phyloP scores from a whole-genome alignment of 2,329 filamentous ascomycete genomes.

The Zasmidium cellare region DNA sequence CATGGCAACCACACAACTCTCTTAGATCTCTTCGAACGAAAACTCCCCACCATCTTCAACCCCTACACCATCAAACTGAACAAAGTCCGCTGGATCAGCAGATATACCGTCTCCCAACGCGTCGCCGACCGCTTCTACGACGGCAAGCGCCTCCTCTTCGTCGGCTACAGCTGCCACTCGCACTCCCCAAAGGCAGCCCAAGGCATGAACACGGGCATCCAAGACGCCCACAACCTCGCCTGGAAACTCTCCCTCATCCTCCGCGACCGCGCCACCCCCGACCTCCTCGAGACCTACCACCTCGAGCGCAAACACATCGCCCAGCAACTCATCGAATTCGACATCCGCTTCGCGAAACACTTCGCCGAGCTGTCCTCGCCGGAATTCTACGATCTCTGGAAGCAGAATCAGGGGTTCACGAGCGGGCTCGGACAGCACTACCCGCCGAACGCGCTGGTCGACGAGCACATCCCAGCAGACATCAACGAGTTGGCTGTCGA shows the following conservation, averaged over 20 bases:
- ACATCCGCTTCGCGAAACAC: background rate
- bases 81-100: slow-evolving; percentile 2
- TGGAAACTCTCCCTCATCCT: slow-evolving; percentile 24
- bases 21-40: background rate
- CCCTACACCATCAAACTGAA: background rate
- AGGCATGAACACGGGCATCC: slow-evolving; percentile 40
- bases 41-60: background rate
- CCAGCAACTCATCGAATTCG: slow-evolving; percentile 1
- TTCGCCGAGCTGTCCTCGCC: background rate
- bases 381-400: background rate
- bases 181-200: slow-evolving; percentile 39
- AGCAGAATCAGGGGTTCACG: background rate
- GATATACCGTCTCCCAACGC: slow-evolving; percentile 1
- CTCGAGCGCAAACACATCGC: slow-evolving; percentile 2
- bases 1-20: background rate
- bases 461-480: background rate
- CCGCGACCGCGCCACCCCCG: slow-evolving; percentile 11
- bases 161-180: background rate
- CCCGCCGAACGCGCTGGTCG: background rate
- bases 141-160: background rate
- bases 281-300: slow-evolving; percentile 8
- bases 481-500: background rate
- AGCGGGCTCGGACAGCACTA: background rate
- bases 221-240: slow-evolving; percentile 13
- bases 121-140: background rate